phyloP scores from a whole-genome alignment of 2,329 filamentous ascomycete species.

The Verticillium nubilum region DNA sequence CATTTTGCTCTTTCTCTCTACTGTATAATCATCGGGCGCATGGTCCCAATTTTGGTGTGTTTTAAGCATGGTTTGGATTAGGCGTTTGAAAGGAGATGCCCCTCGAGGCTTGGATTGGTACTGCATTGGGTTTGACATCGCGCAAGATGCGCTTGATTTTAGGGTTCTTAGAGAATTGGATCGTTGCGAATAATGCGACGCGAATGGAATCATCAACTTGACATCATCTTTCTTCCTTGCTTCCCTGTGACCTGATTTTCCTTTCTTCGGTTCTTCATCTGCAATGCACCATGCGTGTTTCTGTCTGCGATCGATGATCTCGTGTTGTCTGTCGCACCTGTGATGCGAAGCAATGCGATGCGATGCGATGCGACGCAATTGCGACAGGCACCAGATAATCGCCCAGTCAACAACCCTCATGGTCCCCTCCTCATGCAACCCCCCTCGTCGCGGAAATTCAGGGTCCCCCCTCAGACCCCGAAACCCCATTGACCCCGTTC shows the following conservation, averaged over 20 bases:
- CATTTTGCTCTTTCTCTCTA: conserved; percentile 15
- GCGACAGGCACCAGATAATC: background rate
- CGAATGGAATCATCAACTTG: background rate
- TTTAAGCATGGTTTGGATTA: background rate
- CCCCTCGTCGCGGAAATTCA: background rate
- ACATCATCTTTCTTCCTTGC: background rate
- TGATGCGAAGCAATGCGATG: background rate
- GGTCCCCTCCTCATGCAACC: background rate
- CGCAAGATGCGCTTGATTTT: conserved; percentile 4
- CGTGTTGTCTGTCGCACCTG: background rate
- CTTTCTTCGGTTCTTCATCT: background rate
- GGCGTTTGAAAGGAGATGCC: background rate
- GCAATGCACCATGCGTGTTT: background rate
- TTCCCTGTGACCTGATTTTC: background rate
- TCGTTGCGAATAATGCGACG: background rate
- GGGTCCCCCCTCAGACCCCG: background rate
- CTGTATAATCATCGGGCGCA: background rate
- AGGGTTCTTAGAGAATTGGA: background rate
- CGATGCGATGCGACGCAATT: background rate
- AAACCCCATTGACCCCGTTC: background rate
- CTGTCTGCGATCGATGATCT: background rate
- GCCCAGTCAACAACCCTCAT: background rate
- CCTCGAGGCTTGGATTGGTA: background rate
- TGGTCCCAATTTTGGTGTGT: background rate
- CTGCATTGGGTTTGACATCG: conserved; percentile 2